Conservation (phyloP, 2,329 filamentous ascomycete species). For the Diaporthe sp. region DNA sequence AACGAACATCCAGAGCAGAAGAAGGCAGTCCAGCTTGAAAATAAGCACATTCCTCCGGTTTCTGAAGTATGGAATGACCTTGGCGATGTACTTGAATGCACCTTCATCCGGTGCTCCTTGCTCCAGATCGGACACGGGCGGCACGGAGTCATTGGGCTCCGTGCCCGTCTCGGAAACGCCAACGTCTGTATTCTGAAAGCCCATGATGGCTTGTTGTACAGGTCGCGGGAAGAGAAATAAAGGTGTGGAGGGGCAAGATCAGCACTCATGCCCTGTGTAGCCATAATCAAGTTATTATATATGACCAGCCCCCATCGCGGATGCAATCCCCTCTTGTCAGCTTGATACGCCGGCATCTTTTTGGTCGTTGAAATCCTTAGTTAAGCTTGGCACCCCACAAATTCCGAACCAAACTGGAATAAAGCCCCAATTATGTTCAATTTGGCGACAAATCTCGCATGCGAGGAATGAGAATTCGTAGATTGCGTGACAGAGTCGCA, state of each 20-base stretch:
- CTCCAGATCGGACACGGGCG: background rate
- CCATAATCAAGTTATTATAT: background rate
- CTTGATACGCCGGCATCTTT: background rate
- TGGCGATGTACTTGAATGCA: slow-evolving; percentile 31
- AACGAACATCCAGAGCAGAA: slow-evolving; percentile 49
- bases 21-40: slow-evolving; percentile 48
- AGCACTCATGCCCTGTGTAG: background rate
- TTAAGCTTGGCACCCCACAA: slow-evolving; percentile 22
- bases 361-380: slow-evolving; percentile 1
- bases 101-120: background rate
- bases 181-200: background rate
- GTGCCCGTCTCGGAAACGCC: background rate
- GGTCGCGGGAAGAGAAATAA: background rate
- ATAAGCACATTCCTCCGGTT: slow-evolving; percentile 47
- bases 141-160: background rate
- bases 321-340: background rate
- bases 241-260: background rate
- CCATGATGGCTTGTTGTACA: background rate
- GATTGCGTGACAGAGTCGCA: slow-evolving; percentile 15
- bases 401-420: background rate
- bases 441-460: slow-evolving; percentile 18
- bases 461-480: background rate
- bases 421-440: background rate
- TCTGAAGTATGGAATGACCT: slow-evolving; percentile 42
- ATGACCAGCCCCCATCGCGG: background rate